Conservation (phyloP, 1,139 yeast species). For the Yueomyces sp. region DNA sequence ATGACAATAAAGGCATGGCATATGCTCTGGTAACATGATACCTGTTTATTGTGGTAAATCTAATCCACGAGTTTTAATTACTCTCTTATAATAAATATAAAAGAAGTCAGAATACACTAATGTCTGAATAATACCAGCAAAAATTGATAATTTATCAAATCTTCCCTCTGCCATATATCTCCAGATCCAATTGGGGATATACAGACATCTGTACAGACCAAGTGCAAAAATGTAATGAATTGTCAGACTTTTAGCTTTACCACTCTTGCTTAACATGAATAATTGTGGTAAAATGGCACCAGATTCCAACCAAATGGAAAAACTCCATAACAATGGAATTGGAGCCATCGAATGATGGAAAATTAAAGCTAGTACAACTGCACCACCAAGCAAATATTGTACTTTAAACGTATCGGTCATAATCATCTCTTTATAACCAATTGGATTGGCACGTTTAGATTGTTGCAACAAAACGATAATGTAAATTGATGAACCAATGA, state of each 20-base stretch:
- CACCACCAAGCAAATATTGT: constrained; percentile 55
- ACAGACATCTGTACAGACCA: constrained; percentile 78
- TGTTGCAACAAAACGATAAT: constrained; percentile 58
- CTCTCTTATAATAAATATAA: constrained; percentile 76
- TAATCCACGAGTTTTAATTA: constrained; percentile 70
- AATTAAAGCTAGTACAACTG: constrained; percentile 46
- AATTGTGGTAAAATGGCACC: constrained; percentile 89
- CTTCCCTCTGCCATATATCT: constrained; percentile 59
- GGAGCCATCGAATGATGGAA: constrained; percentile 55
- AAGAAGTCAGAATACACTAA: constrained; percentile 86
- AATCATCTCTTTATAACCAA: constrained; percentile 35
- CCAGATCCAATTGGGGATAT: constrained; percentile 91
- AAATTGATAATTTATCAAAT: constrained; percentile 58
- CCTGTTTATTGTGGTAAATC: constrained; percentile 44
- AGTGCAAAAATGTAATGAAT: constrained; percentile 87
- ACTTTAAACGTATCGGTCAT: constrained; percentile 70
- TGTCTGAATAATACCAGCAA: constrained; percentile 80
- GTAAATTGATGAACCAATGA: constrained; percentile 62
- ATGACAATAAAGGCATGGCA: no score
- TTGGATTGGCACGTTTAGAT: constrained; percentile 35
- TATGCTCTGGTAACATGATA: no score
- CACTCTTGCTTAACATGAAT: constrained; percentile 79
- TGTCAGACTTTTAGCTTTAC: constrained; percentile 79
- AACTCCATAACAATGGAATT: constrained; percentile 61
- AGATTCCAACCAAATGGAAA: constrained; percentile 77